These are phyloP conservation scores for Aspergillus leporis DNA, from an alignment of 495 filamentous ascomycete genomes.

Conservation along the genomic window DNA sequence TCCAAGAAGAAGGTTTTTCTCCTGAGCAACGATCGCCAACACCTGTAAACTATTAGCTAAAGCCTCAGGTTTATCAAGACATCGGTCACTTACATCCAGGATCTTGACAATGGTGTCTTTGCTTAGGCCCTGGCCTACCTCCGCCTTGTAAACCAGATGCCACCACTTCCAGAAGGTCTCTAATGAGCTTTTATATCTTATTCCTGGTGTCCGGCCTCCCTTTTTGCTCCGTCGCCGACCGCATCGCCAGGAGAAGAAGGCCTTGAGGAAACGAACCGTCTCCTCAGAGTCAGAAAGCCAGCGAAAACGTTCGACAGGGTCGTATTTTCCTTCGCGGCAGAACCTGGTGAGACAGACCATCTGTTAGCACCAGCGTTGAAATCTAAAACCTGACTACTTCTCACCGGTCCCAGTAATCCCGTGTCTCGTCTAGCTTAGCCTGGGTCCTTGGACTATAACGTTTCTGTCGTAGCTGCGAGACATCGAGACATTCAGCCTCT, in stretches of 20 bases:
- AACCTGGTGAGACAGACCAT: slow-evolving; percentile 24
- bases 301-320: slow-evolving; percentile 24
- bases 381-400: slow-evolving; percentile 11
- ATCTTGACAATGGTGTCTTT: slow-evolving; percentile 31
- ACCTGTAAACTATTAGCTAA: slow-evolving; percentile 22
- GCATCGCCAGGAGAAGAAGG: slow-evolving; percentile 34
- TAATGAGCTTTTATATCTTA: slow-evolving; percentile 34
- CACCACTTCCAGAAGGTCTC: slow-evolving; percentile 42
- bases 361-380: slow-evolving; percentile 12
- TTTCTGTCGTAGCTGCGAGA: slow-evolving; percentile 31
- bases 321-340: slow-evolving; percentile 19
- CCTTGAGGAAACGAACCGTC: slow-evolving; percentile 32
- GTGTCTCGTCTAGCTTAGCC: slow-evolving; percentile 26
- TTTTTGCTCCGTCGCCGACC: slow-evolving; percentile 35
- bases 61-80: neutral
- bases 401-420: slow-evolving; percentile 30
- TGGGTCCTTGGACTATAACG: slow-evolving; percentile 29
- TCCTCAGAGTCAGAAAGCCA: slow-evolving; percentile 31
- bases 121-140: slow-evolving; percentile 21
- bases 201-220: slow-evolving; percentile 26
- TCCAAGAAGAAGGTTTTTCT: slow-evolving; percentile 1
- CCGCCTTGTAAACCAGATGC: slow-evolving; percentile 30
- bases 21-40: slow-evolving; percentile 9
- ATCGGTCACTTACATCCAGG: slow-evolving; percentile 14
- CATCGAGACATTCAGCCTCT: slow-evolving; percentile 29